Evolutionary conservation across 1,284 basidiomycete genomes (phyloP).

Genomic region (Trichosporon sp.): DNA sequence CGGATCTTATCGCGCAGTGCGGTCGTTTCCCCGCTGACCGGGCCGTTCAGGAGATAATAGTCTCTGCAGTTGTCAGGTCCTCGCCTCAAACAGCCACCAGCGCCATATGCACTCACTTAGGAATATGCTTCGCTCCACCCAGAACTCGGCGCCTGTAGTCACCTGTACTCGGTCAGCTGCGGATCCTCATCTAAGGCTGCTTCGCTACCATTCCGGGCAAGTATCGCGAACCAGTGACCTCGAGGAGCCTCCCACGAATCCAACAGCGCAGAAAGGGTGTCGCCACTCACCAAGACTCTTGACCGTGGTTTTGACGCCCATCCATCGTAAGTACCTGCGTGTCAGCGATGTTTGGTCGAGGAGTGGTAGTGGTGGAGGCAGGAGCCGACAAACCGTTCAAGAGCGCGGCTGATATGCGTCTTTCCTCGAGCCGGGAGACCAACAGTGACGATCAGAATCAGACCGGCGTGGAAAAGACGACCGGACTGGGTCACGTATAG

Average conservation of each 20-base stretch:
- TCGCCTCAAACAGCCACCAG: background rate
- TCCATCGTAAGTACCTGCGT: conserved; percentile 81
- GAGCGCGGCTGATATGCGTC: conserved; percentile 90
- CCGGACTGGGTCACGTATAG: conserved; percentile 69
- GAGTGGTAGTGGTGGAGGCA: background rate
- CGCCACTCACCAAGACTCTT: conserved; percentile 48
- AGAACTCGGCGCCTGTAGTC: conserved; percentile 88
- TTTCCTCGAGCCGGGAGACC: conserved; percentile 88
- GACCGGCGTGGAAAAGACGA: conserved; percentile 87
- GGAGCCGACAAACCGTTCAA: conserved; percentile 60
- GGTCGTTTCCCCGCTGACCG: conserved; percentile 60
- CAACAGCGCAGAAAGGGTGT: background rate
- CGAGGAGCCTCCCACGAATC: background rate
- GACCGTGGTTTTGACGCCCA: conserved; percentile 91
- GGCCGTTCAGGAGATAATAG: conserved; percentile 1
- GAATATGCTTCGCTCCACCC: conserved; percentile 80
- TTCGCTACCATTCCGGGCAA: background rate
- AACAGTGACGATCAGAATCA: conserved; percentile 86
- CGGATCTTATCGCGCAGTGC: conserved; percentile 68
- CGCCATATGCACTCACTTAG: conserved; percentile 37
- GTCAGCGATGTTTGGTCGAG: background rate
- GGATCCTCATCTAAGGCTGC: background rate
- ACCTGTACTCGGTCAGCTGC: conserved; percentile 51
- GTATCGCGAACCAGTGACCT: background rate
- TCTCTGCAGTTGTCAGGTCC: conserved; percentile 55